phyloP scores from a whole-genome alignment of 2,329 filamentous ascomycete species.

The Exophiala spinifera region DNA sequence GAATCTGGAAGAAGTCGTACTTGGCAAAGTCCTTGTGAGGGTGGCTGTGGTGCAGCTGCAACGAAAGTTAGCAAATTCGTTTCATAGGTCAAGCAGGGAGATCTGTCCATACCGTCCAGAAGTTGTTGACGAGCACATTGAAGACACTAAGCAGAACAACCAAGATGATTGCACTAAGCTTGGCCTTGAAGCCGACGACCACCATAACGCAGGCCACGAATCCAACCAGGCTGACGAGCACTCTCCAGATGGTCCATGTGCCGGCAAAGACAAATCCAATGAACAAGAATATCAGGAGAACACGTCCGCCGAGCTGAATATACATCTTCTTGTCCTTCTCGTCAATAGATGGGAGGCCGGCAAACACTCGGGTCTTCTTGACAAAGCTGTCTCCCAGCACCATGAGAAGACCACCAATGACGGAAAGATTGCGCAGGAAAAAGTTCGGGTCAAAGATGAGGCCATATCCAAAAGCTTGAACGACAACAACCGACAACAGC shows the following conservation, averaged over 20 bases:
- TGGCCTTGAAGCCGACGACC: conserved; percentile 98
- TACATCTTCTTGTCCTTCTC: conserved; percentile 99
- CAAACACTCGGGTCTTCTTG: conserved; percentile 93
- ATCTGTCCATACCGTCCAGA: conserved; percentile 81
- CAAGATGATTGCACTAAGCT: conserved; percentile 93
- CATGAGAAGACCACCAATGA: conserved; percentile 96
- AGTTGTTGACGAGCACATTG: conserved; percentile 98
- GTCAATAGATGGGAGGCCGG: conserved; percentile 86
- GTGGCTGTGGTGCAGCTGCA: conserved; percentile 89
- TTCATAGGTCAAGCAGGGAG: not conserved
- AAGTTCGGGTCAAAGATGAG: conserved; percentile 99
- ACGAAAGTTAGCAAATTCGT: conserved; percentile 15
- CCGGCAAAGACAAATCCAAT: conserved; percentile 94
- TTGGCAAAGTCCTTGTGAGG: conserved; percentile 99
- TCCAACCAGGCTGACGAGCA: conserved; percentile 79
- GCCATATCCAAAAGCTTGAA: conserved; percentile 93
- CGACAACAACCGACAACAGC: conserved; percentile 84
- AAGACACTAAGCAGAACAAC: conserved; percentile 95
- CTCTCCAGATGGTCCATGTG: conserved; percentile 84
- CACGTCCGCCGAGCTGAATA: conserved; percentile 94
- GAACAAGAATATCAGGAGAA: conserved; percentile 96
- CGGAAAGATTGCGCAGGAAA: conserved; percentile 97
- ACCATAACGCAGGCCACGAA: conserved; percentile 96
- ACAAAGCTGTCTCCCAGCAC: conserved; percentile 98
- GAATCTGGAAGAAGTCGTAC: conserved; percentile 99